phyloP scores from a whole-genome alignment of 139 green algal genomes.

The Tetradesmus obliquus region DNA sequence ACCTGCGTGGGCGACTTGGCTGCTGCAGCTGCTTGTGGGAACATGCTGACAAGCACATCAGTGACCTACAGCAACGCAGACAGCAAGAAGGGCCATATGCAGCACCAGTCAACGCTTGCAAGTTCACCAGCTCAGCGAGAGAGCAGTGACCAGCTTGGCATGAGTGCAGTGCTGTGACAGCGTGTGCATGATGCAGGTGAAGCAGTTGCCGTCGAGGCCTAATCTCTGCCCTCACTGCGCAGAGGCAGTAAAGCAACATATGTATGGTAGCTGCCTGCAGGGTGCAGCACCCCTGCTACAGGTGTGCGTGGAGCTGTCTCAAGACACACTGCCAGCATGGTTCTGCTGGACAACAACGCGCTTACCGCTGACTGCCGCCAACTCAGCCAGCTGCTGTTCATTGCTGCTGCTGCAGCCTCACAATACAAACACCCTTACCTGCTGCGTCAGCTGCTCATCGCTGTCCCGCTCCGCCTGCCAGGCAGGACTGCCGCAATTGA shows the following conservation, averaged over 20 bases:
- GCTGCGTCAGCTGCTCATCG: slow-evolving; percentile 1
- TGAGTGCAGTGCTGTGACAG: too few relatives aligned
- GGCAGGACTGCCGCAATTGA: background rate
- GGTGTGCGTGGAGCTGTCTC: too few relatives aligned
- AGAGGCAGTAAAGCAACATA: too few relatives aligned
- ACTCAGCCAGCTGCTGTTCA: background rate
- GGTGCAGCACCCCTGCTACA: too few relatives aligned
- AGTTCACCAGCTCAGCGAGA: too few relatives aligned
- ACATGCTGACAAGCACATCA: background rate
- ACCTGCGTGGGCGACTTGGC: background rate
- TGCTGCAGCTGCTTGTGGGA: background rate
- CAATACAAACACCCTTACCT: slow-evolving; percentile 9
- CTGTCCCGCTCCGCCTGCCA: slow-evolving; percentile 27
- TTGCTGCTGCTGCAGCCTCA: background rate
- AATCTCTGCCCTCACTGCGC: too few relatives aligned
- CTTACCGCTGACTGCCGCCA: too few relatives aligned
- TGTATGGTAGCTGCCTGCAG: too few relatives aligned
- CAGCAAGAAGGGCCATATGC: background rate
- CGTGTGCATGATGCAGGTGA: too few relatives aligned
- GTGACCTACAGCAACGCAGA: background rate
- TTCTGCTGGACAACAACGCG: background rate
- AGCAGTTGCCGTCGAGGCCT: too few relatives aligned
- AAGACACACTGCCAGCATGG: background rate
- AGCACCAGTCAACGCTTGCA: background rate
- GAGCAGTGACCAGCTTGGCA: too few relatives aligned